These are phyloP conservation scores for Starmerella powellii DNA, from an alignment of 805 yeast genomes.

Conservation along the genomic window DNA sequence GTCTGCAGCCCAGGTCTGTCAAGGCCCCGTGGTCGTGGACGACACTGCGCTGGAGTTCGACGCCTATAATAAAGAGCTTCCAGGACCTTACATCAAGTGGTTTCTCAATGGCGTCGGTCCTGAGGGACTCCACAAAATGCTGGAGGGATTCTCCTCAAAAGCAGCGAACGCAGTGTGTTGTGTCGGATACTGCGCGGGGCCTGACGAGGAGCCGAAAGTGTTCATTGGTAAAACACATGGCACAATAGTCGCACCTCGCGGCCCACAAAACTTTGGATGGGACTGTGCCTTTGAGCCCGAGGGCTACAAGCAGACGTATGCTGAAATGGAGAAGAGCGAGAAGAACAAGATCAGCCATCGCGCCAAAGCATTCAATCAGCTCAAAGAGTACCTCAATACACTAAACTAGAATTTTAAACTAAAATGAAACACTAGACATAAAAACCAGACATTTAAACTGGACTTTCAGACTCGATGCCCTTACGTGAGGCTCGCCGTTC, in stretches of 20 bases:
- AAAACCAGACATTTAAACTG: too few species aligned
- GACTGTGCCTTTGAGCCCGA: conserved; percentile 80
- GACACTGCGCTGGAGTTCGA: conserved; percentile 83
- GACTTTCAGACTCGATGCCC: too few species aligned
- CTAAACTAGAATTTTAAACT: background rate
- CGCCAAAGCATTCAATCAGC: conserved; percentile 64
- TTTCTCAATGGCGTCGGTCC: conserved; percentile 66
- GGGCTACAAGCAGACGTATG: conserved; percentile 62
- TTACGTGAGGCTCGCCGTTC: too few species aligned
- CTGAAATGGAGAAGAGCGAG: conserved; percentile 66
- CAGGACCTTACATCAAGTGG: conserved; percentile 96
- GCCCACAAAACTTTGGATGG: conserved; percentile 85
- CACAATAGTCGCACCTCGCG: conserved; percentile 60
- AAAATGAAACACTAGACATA: background rate
- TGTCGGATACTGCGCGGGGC: conserved; percentile 78
- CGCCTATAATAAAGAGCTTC: conserved; percentile 61
- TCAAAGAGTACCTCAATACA: conserved; percentile 40
- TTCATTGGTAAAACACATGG: conserved; percentile 85
- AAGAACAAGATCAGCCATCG: conserved; percentile 85
- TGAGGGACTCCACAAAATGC: conserved; percentile 62
- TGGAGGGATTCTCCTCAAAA: conserved; percentile 71
- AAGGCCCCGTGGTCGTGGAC: conserved; percentile 84
- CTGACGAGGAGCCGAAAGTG: conserved; percentile 55
- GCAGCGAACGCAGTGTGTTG: conserved; percentile 83
- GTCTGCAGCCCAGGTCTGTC: conserved; percentile 49